Base-by-base conservation (phyloP, 2,329 filamentous ascomycete genomes). In the Neofusicoccum ribis region DNA sequence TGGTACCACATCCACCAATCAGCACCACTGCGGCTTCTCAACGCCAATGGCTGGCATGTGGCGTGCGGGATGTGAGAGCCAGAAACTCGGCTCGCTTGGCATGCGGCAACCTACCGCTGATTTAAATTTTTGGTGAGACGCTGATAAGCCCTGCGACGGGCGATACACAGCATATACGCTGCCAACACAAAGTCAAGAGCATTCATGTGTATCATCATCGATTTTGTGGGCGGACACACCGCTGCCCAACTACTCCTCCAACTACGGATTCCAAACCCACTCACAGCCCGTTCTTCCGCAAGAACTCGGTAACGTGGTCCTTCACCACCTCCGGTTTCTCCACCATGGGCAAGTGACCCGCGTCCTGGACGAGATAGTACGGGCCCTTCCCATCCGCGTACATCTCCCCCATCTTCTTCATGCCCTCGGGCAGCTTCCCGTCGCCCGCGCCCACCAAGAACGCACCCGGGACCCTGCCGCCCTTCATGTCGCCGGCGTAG, bases 261-360 rank as follows among this genome's bases (percentile, higher is more conserved):
- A 34, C 46, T 2, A 49, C 46, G 4, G 3, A 49, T 14, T 9
- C 46, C 17, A 31, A 15, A 17, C 5, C 12, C 52, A 23, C n/a
- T 15, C 37, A 60, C 41, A 60, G 31, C 41, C 56, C 56, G 8
- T 37, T 37, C 61, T n/a, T 14, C 44, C 51, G 23, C 61, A 64
- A 41, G 31, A 91, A 69, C 68, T 91, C 91, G 8, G 76, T 80
- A 2, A 94, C 81, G 51, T 86, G 86, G 34, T 84, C 79, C 73
- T 89, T 89, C 74, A 93, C 93, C 3, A 83, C 87, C 65, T 82
- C 78, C 0, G 91, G 88, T 69, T 87, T 85, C 78, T 96, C 92
- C 54, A 88, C 88, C 91, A 96, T 96, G 0, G 92, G 92, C 72
- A 96, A 77, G 80, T 96, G 92, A 0, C 92, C 92, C 0, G 91